A percentile compares a stretch with the other conserved stretches of the same genome.
Evolutionary conservation across 768 basidiomycete species (phyloP).

Genomic region (Pulveroboletus sp.): DNA sequence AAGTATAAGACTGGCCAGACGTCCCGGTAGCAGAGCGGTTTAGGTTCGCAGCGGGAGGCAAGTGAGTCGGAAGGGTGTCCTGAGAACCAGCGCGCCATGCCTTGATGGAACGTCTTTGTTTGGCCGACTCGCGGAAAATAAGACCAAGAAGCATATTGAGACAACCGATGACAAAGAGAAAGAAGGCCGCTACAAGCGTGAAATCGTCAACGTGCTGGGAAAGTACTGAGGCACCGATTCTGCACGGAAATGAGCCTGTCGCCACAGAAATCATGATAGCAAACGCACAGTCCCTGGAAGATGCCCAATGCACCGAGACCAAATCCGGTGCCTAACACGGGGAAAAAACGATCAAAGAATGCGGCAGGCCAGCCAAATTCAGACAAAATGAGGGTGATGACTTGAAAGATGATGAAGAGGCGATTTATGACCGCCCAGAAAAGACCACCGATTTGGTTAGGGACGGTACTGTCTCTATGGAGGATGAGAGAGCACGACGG

Average conservation of each 20-base stretch:
- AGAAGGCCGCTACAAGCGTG: conserved; percentile 87
- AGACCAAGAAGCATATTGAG: conserved; percentile 79
- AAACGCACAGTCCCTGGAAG: conserved; percentile 77
- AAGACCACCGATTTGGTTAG: conserved; percentile 84
- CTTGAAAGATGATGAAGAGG: conserved; percentile 84
- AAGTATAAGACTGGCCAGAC: conserved; percentile 22
- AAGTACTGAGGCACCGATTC: conserved; percentile 68
- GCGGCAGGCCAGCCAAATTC: conserved; percentile 77
- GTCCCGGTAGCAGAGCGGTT: conserved; percentile 22
- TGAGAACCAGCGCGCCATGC: conserved; percentile 58
- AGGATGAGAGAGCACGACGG: conserved; percentile 18
- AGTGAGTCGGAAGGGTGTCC: conserved; percentile 48
- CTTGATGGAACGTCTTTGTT: conserved; percentile 58
- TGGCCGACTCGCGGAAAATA: conserved; percentile 64
- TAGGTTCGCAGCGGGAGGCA: conserved; percentile 23
- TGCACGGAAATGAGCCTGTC: conserved; percentile 24
- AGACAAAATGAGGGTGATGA: conserved; percentile 74
- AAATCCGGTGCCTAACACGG: conserved; percentile 79
- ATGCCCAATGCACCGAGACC: conserved; percentile 86
- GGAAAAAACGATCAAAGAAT: conserved; percentile 85
- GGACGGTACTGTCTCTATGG: conserved; percentile 70
- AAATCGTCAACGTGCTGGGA: conserved; percentile 84
- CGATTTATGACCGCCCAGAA: conserved; percentile 92
- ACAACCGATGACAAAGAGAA: conserved; percentile 90
- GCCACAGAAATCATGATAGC: background rate